Base-by-base conservation (phyloP, 164 flowering plant genomes). In the Nelumbo lutea region DNA sequence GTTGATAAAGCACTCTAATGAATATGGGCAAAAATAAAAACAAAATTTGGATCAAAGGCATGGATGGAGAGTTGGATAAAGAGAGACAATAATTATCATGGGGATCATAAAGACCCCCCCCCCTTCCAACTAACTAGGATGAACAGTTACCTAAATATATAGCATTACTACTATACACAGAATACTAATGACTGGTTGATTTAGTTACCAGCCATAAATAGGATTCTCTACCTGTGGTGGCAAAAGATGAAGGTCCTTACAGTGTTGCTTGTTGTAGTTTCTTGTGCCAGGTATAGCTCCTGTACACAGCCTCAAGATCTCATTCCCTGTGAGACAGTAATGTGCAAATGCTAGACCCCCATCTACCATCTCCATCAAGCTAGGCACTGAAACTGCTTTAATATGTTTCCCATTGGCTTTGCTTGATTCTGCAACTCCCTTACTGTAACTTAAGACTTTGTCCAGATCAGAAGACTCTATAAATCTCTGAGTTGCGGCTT, bases 401-500 rank as follows among this genome's bases (percentile, higher is more conserved):
- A 1, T 61, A 2, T 68, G 69, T 6, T 66, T 67, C 53, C 55
- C 75, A 80, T 85, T 88, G 60, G 82, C 11, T 47, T 45, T 66
- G 44, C 44, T 71, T 15, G 69, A 65, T 62, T 75, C 71, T 61
- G 72, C 55, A 59, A 43, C 55, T 6, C 62, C 64, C 5, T 59
- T 52, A 69, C 84, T 46, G 13, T 51, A 71, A 58, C 77, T 83
- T 76, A 93, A 74, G 64, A 96, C 56, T 63, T 60, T 82, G 47
- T 86, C 90, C 39, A 90, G 91, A 14, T 90, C 97, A 13, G 99
- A 89, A 68, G 79, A 85, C 78, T 92, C 88, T 77, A 93, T 77
- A 72, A 93, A 95, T 78, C 99, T 86, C 67, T 90, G 87, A 45
- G 98, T 95, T 48, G 98, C 99, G 61, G 99, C 99, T 72, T 96